Base-by-base conservation (phyloP, 768 basidiomycete species). In the Tulasnella sp. region DNA sequence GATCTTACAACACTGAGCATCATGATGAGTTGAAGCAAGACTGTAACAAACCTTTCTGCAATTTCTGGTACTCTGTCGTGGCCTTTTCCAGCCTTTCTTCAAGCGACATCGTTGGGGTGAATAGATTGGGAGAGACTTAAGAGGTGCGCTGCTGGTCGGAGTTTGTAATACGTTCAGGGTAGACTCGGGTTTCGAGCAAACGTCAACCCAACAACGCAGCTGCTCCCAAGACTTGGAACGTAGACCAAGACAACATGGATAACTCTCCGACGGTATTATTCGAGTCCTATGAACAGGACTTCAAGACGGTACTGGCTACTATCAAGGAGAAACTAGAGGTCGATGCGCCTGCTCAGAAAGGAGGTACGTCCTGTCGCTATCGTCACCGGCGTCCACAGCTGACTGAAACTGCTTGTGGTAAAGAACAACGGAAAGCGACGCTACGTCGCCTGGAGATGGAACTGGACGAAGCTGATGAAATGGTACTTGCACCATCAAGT, bases 391-490 rank as follows among this genome's bases (percentile, higher is more conserved):
- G 23, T 25, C 21, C n/a, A 2, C 2, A n/a, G 15, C 11, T 0
- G 11, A 15, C 41, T 11, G 3, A 17, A 12, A 25, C 37, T 9
- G 17, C 29, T 6, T 7, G 6, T n/a, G 17, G 19, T 46, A 12
- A 67, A 92, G 91, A 96, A 67, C 81, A 86, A 62, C 79, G 83
- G 48, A 90, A 87, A 69, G 75, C 86, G 0, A 74, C 83, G 3
- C 69, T 97, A 60, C 74, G 92, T 63, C 75, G 88, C 60, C 85
- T 88, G 21, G 88, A 93, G 67, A 89, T 92, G 79, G 94, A 98
- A 67, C 73, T 99, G 4, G 96, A 99, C 67, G 96, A 99, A 69
- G 94, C 93, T 0, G 93, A 96, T 63, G 96, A 98, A 75, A 91
- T 97, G 80, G 93, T 85, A 65, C 46, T 79, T 65, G 7, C 34